Conservation (phyloP, 2,329 filamentous ascomycete genomes). For the Aspergillus ruber region DNA sequence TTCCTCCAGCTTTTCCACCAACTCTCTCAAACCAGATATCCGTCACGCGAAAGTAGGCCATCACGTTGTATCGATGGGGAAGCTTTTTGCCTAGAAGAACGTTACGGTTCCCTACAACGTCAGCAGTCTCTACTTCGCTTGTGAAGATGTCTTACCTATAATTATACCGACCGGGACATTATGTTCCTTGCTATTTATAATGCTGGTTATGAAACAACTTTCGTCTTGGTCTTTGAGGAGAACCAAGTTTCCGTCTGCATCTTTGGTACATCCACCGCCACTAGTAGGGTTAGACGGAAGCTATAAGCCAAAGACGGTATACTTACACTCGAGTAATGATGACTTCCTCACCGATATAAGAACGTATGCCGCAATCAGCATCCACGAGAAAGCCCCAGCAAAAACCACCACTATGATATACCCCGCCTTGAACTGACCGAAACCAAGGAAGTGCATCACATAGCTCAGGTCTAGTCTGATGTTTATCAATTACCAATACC, state of each 20-base stretch:
- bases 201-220: constrained; percentile 29
- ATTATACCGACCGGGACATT: constrained; percentile 51
- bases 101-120: constrained; percentile 46
- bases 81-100: constrained; percentile 43
- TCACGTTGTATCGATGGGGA: constrained; percentile 56
- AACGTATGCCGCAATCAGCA: constrained; percentile 46
- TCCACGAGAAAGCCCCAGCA: constrained; percentile 56
- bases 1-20: constrained; percentile 40
- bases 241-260: constrained; percentile 43
- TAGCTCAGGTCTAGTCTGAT: constrained; percentile 48
- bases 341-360: constrained; percentile 55
- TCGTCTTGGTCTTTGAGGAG: constrained; percentile 43
- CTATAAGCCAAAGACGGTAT: neutral
- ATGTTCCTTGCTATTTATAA: constrained; percentile 43
- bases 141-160: constrained; percentile 39
- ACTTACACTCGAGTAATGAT: constrained; percentile 59
- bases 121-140: constrained; percentile 9
- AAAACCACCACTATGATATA: constrained; percentile 47
- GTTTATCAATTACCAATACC: constrained; percentile 1
- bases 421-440: constrained; percentile 54
- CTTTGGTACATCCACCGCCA: constrained; percentile 48
- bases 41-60: constrained; percentile 64
- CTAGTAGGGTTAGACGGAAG: constrained; percentile 26
- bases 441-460: constrained; percentile 61
- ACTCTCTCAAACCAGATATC: constrained; percentile 61